Percentiles rank a stretch among this genome's conserved stretches.
Conservation (phyloP, 768 basidiomycete species). For the Boletus fagicola region DNA sequence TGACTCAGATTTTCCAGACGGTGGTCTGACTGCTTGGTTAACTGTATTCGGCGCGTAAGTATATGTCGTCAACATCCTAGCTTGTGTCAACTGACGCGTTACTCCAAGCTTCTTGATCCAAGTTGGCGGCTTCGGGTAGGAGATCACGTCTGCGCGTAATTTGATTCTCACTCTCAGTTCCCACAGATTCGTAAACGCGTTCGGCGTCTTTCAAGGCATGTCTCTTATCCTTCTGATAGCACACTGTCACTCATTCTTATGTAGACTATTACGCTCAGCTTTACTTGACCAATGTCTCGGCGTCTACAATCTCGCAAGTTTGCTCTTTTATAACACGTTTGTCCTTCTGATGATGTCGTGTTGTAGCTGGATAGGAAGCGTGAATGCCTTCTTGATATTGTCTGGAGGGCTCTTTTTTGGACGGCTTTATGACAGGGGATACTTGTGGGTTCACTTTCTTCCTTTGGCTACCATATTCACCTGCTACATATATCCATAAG, state of each 20-base stretch:
- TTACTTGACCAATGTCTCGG: constrained; percentile 35
- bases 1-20: constrained; percentile 21
- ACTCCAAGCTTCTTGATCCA: constrained; percentile 35
- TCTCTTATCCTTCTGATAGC: not conserved
- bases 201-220: no score
- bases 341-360: not conserved
- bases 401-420: constrained; percentile 47
- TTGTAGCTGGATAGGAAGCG: constrained; percentile 47
- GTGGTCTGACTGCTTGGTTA: constrained; percentile 26
- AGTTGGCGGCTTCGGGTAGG: constrained; percentile 38
- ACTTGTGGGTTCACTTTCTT: constrained; percentile 37
- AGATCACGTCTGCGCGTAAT: not conserved
- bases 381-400: constrained; percentile 44
- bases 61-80: not conserved
- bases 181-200: no score
- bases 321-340: not conserved
- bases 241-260: no score
- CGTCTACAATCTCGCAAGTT: constrained; percentile 38
- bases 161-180: no score
- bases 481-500: constrained; percentile 25
- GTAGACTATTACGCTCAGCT: not conserved
- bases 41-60: constrained; percentile 28
- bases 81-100: not conserved
- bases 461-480: not conserved
- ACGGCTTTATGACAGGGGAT: constrained; percentile 49